phyloP scores from a whole-genome alignment of 2,329 filamentous ascomycete species.

The Chaetomiaceae sp. region DNA sequence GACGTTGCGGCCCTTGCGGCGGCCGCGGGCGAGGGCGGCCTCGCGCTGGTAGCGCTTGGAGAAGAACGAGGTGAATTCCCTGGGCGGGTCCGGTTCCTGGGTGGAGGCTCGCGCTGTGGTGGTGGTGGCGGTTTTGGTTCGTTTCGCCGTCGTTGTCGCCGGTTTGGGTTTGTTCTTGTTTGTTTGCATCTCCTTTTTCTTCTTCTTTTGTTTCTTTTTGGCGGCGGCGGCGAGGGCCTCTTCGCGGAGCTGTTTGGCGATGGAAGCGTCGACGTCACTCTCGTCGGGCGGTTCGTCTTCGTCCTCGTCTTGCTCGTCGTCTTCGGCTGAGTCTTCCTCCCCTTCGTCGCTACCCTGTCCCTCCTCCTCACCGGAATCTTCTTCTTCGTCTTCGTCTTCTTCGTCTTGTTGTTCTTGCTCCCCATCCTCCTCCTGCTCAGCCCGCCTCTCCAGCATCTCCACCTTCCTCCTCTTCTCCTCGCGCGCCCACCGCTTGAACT shows the following conservation, averaged over 20 bases:
- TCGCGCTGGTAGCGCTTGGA: constrained; percentile 73
- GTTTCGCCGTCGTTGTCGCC: constrained; percentile 25
- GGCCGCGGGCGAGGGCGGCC: constrained; percentile 66
- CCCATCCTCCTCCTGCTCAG: constrained; percentile 32
- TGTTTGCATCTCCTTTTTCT: background rate
- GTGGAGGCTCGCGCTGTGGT: constrained; percentile 25
- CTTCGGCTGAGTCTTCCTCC: background rate
- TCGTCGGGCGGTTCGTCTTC: constrained; percentile 54
- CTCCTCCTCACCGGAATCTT: constrained; percentile 33
- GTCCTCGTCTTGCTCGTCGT: constrained; percentile 24
- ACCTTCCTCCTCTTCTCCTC: constrained; percentile 70
- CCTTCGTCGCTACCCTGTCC: constrained; percentile 16
- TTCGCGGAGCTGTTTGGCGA: constrained; percentile 69
- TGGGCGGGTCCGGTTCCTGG: constrained; percentile 33
- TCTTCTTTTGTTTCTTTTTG: background rate
- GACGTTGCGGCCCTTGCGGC: constrained; percentile 64
- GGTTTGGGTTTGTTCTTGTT: constrained; percentile 3
- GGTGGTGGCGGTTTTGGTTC: constrained; percentile 29
- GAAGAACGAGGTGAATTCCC: constrained; percentile 84
- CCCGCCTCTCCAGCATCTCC: constrained; percentile 60
- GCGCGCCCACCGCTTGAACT: constrained; percentile 82
- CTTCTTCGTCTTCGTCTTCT: constrained; percentile 22
- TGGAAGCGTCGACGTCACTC: constrained; percentile 64
- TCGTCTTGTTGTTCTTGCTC: constrained; percentile 28
- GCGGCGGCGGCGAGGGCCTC: constrained; percentile 52